Base-by-base conservation (phyloP, 2,329 filamentous ascomycete species). In the Dichotomopilus funicola region DNA sequence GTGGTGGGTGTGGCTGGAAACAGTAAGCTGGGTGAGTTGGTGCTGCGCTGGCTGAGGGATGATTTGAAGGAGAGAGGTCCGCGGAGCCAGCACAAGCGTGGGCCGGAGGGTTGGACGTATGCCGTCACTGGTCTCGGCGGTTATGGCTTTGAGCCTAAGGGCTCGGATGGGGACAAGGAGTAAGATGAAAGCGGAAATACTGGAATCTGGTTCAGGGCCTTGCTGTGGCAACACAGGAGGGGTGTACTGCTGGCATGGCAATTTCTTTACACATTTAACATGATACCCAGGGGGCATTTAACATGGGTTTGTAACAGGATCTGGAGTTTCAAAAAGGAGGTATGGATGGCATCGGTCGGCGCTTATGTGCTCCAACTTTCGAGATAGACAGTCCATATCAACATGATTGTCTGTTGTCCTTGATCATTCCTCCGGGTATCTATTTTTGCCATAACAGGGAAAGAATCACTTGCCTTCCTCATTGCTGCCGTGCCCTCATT, bases 11-110 rank as follows among this genome's bases (percentile, higher is more conserved):
- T 62, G 34, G 77, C 76, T 2, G 91, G 91, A 38, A 96, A 96
- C 71, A 94, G 88, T 65, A 82, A 83, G 54, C 77, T 97, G 6
- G 91, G 92, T 8, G 88, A 95, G 73, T 72, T 99, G 60, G 94
- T 97, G 35, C 75, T 99, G 63, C 78, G 79, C 53, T 99, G 94
- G 94, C 75, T 99, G 70, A 83, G 83, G 67, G 81, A 88, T 59
- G 92, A 97, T 72, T 72, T 96, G 59, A 75, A 78, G 63, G 85
- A 88, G 62, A 78, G 92, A 62, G 92, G 92, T 0, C 91, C 91
- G 3, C 77, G 92, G 48, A 88, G 75, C 61, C 71, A 82, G 62
- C 73, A 75, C 42, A 74, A 74, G 55, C 71, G 77, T 56, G 78
- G 72, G 0, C 76, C 78, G 3, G 83, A 89, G 71, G 86, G 86